Percentiles rank a stretch among this genome's conserved stretches.
These are phyloP conservation scores for Atalantia buxifolia DNA, from an alignment of 345 rosid genomes.

Conservation along the genomic window DNA sequence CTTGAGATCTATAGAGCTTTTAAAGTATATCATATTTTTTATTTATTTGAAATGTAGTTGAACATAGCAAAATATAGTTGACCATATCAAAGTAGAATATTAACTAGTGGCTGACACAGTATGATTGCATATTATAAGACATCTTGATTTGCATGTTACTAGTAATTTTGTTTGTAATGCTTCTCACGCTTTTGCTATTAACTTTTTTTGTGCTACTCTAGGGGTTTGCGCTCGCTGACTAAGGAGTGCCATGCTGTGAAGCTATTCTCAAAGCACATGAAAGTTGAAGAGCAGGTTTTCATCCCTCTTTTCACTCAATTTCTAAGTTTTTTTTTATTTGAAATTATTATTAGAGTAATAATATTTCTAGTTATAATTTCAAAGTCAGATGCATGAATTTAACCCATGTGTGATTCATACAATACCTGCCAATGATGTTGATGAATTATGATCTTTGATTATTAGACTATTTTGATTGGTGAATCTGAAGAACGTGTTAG, in stretches of 20 bases:
- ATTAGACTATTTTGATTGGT: background rate
- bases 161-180: background rate
- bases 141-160: background rate
- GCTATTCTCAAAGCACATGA: slow-evolving; percentile 87
- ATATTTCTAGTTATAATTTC: background rate
- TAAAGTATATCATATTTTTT: slow-evolving; percentile 39
- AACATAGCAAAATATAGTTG: background rate
- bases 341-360: background rate
- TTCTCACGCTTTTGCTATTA: too few relatives aligned
- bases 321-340: background rate
- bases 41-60: background rate
- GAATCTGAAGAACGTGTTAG: background rate
- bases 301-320: slow-evolving; percentile 1
- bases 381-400: background rate
- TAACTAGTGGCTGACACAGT: too few relatives aligned
- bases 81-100: background rate
- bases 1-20: slow-evolving; percentile 62
- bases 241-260: slow-evolving; percentile 69
- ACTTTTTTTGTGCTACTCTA: slow-evolving; percentile 17
- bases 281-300: slow-evolving; percentile 84
- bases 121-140: background rate
- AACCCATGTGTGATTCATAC: background rate
- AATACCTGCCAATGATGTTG: background rate
- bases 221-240: slow-evolving; percentile 66
- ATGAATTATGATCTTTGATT: background rate